phyloP scores from a whole-genome alignment of 148 eudicot species.

The Fallopia convolvulus region DNA sequence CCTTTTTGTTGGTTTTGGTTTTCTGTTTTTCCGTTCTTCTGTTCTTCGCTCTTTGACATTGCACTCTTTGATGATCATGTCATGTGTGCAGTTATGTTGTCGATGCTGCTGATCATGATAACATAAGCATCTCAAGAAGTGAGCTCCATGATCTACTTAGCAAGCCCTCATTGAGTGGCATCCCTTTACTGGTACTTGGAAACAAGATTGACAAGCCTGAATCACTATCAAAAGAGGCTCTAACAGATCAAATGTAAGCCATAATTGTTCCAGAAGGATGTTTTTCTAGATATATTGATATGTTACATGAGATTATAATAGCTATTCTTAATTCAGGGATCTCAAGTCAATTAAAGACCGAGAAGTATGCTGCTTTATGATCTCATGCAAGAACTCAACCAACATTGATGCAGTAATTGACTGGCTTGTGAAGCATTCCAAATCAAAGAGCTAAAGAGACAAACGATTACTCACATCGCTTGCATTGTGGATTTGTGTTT shows the following conservation, averaged over 20 bases:
- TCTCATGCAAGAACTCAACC: conserved; percentile 97
- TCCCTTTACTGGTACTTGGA: conserved; percentile 91
- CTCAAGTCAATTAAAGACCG: conserved; percentile 79
- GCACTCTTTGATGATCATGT: background rate
- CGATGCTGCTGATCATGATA: conserved; percentile 94
- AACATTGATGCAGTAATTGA: conserved; percentile 90
- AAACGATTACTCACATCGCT: background rate
- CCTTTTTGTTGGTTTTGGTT: no score
- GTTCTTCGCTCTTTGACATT: background rate
- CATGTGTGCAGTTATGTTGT: conserved; percentile 78
- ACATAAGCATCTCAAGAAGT: conserved; percentile 72
- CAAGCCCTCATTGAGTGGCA: conserved; percentile 76
- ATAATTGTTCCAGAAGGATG: background rate
- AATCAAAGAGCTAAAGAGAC: conserved; percentile 60
- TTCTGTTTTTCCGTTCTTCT: no score
- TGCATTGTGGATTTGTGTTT: background rate
- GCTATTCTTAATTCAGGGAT: conserved; percentile 39
- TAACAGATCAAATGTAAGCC: conserved; percentile 84
- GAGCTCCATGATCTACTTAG: conserved; percentile 91
- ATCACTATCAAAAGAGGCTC: conserved; percentile 64
- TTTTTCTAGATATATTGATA: background rate
- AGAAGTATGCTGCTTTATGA: conserved; percentile 99
- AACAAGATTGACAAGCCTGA: conserved; percentile 90
- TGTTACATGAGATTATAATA: background rate
- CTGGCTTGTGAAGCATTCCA: conserved; percentile 98